Evolutionary conservation across 352 stramenopile species (phyloP), one percentile per base, ranked within the genome.

Genomic region (Salisapilia sapeloensis): DNA sequence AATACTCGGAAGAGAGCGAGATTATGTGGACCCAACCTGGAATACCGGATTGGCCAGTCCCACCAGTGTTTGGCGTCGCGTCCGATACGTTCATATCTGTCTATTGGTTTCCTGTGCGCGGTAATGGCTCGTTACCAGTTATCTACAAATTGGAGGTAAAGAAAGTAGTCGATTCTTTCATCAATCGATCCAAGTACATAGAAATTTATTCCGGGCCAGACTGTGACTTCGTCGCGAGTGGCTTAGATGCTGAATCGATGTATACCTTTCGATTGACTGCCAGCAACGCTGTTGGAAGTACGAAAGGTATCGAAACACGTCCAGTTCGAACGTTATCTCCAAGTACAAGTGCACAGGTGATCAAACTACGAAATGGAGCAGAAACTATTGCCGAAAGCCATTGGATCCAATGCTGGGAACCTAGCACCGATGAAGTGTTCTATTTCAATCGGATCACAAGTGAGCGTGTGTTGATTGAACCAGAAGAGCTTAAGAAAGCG

Each of bases 321-420:
- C 38, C 50, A 2, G 58, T 84, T 14, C 63, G 56, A 35, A 82
- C 67, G 0, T 56, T 69, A 18, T 42, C 55, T 2, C 69, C 82
- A 10, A 60, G 49, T 0, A 56, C 32, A 3, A 18, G 60, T 13
- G 62, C 64, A 12, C 62, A 84, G 46, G 72, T 86, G 10, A 58
- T 84, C 14, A 65, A 82, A 22, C 56, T 86, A 6, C 58, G 48
- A 20, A 53, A 15, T 18, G 39, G 29, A 0, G 70, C 75, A 25
- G 42, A 63, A 29, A 54, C 28, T 11, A 28, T 35, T 11, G 29
- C 29, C 0, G 66, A 61, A 28, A 57, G 79, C 30, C 58, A 58
- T 0, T 93, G 78, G 78, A 60, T 90, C 7, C 71, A 85, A 40
- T 93, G 75, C 52, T 93, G 78, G 78, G 78, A 93, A 23, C 58